phyloP scores from a whole-genome alignment of 306 rosid species.

The Pterocarpus macrocarpus region DNA sequence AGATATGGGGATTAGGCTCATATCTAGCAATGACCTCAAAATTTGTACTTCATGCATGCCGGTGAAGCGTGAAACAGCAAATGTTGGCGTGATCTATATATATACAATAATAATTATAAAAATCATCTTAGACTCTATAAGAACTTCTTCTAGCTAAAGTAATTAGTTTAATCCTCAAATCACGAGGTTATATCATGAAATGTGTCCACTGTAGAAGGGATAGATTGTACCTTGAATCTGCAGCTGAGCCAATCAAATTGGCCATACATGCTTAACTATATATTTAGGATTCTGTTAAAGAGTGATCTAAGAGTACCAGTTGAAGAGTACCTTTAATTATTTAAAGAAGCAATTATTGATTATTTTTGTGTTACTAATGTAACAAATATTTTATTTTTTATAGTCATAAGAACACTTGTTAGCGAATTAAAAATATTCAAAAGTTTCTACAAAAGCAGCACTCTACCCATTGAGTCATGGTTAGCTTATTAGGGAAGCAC shows the following conservation, averaged over 20 bases:
- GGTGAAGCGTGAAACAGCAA: neutral
- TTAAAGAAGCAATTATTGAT: neutral
- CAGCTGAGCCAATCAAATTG: slow-evolving; percentile 15
- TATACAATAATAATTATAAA: neutral
- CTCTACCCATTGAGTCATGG: too few relatives aligned
- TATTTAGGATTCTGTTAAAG: neutral
- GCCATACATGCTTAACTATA: slow-evolving; percentile 3
- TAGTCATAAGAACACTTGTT: too few relatives aligned
- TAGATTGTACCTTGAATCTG: slow-evolving; percentile 8
- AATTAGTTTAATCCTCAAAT: slow-evolving; percentile 46
- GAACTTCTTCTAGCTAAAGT: slow-evolving; percentile 12
- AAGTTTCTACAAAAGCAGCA: too few relatives aligned
- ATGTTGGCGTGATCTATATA: slow-evolving; percentile 15
- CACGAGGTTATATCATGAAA: slow-evolving; percentile 28
- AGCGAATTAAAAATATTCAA: too few relatives aligned
- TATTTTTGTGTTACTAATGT: neutral
- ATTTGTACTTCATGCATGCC: slow-evolving; percentile 14
- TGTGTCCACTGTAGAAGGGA: neutral
- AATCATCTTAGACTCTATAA: neutral
- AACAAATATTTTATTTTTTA: neutral
- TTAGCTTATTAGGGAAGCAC: too few relatives aligned
- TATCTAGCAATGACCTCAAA: slow-evolving; percentile 15
- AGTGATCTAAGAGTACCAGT: neutral
- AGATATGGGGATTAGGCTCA: slow-evolving; percentile 11
- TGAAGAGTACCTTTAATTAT: neutral